These are phyloP conservation scores for Metarhizium humberi DNA, from an alignment of 2,329 filamentous ascomycete genomes.

Conservation along the genomic window DNA sequence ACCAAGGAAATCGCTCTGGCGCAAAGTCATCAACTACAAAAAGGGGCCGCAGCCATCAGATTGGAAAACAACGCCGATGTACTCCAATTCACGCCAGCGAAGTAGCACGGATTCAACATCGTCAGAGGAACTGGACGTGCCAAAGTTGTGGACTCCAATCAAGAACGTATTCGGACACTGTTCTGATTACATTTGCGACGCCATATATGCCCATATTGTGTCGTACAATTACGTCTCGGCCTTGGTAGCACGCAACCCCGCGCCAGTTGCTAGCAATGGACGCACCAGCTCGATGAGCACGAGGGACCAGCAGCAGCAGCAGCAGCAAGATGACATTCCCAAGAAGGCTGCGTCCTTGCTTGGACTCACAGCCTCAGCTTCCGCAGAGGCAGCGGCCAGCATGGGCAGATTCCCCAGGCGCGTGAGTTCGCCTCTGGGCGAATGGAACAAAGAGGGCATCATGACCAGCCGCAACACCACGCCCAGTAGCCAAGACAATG, in stretches of 20 bases:
- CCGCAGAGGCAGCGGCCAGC: slow-evolving; percentile 11
- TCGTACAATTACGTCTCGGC: slow-evolving; percentile 47
- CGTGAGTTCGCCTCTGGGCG: slow-evolving; percentile 15
- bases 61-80: background rate
- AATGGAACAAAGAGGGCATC: slow-evolving; percentile 19
- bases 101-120: slow-evolving; percentile 8
- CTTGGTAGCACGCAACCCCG: slow-evolving; percentile 17
- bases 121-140: slow-evolving; percentile 10
- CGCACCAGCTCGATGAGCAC: slow-evolving; percentile 9
- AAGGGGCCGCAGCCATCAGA: slow-evolving; percentile 10
- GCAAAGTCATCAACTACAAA: slow-evolving; percentile 23
- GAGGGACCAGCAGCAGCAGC: slow-evolving; percentile 13
- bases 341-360: slow-evolving; percentile 43
- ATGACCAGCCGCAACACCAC: slow-evolving; percentile 7
- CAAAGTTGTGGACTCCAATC: slow-evolving; percentile 34
- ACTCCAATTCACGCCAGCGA: slow-evolving; percentile 3
- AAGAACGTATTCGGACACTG: slow-evolving; percentile 43
- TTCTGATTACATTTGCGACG: slow-evolving; percentile 47
- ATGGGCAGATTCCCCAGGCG: slow-evolving; percentile 16
- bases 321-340: slow-evolving; percentile 29
- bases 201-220: slow-evolving; percentile 49
- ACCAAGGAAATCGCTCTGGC: slow-evolving; percentile 24
- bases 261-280: slow-evolving; percentile 6
- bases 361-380: slow-evolving; percentile 28
- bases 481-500: slow-evolving; percentile 20